Percentiles rank a stretch among this genome's conserved stretches.
These are phyloP conservation scores for Excoecaria agallocha DNA, from an alignment of 345 rosid genomes.

Conservation along the genomic window DNA sequence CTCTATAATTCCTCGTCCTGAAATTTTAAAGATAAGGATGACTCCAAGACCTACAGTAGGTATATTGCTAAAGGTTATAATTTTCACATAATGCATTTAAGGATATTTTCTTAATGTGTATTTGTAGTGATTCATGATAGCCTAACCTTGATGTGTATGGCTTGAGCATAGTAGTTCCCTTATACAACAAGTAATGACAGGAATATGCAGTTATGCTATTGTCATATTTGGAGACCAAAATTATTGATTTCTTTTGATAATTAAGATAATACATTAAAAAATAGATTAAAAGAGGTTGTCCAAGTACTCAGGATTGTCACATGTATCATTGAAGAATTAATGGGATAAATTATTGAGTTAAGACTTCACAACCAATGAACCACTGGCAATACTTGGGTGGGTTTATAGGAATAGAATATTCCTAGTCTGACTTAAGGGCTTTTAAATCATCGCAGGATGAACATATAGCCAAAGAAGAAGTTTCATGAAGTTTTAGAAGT, in stretches of 20 bases:
- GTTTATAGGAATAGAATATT: background rate
- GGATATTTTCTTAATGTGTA: background rate
- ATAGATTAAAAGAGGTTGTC: too few relatives aligned
- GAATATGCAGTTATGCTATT: background rate
- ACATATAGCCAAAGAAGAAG: background rate
- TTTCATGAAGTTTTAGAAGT: background rate
- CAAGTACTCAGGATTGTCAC: too few relatives aligned
- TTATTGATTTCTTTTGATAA: too few relatives aligned
- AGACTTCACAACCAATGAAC: too few relatives aligned
- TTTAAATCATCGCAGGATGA: background rate
- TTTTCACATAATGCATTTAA: background rate
- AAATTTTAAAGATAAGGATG: too few relatives aligned
- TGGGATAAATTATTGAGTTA: too few relatives aligned
- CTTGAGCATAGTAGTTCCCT: background rate
- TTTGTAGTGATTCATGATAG: background rate
- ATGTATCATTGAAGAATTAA: too few relatives aligned
- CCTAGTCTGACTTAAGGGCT: background rate
- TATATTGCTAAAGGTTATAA: slow-evolving; percentile 19
- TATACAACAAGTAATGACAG: background rate
- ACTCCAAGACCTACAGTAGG: too few relatives aligned
- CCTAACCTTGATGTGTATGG: background rate
- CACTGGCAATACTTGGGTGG: too few relatives aligned
- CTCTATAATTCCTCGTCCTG: too few relatives aligned
- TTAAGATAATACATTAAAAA: too few relatives aligned
- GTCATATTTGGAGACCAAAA: too few relatives aligned